These are phyloP conservation scores for Camelina hispida DNA, from an alignment of 345 rosid genomes.

Conservation along the genomic window DNA sequence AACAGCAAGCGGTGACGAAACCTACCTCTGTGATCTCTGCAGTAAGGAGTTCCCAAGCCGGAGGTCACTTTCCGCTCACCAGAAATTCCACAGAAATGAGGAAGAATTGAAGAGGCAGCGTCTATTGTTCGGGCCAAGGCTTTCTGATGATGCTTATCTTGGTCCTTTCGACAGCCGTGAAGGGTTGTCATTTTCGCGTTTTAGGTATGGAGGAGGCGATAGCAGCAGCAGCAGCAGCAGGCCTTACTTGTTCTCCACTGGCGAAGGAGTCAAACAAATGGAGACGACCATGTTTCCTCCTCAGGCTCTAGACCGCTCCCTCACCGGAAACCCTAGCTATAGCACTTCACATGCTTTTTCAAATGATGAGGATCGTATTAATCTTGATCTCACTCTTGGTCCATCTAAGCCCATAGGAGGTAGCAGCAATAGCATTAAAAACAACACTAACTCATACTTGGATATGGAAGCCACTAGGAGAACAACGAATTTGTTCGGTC, in stretches of 20 bases:
- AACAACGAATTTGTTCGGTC: background rate
- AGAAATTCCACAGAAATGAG: background rate
- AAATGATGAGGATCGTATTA: background rate
- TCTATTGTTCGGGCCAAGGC: background rate
- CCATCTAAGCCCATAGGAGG: background rate
- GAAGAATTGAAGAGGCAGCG: too few relatives aligned
- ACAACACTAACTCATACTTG: background rate
- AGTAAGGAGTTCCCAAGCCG: background rate
- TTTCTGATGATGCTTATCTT: background rate
- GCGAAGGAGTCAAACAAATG: background rate
- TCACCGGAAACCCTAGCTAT: background rate
- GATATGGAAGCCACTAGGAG: background rate
- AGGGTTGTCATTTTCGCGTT: background rate
- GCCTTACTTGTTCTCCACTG: background rate
- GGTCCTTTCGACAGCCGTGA: background rate
- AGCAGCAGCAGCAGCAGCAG: background rate
- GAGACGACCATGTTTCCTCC: background rate
- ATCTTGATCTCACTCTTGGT: slow-evolving; percentile 18
- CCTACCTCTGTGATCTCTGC: background rate
- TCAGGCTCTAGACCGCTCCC: background rate
- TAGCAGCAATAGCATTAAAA: background rate
- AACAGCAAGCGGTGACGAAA: background rate
- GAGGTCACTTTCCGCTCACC: background rate
- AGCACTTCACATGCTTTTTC: background rate
- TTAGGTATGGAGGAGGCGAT: background rate